Evolutionary conservation across 176 grass and related monocot genomes (phyloP).

Genomic region (Ananas comosus): DNA sequence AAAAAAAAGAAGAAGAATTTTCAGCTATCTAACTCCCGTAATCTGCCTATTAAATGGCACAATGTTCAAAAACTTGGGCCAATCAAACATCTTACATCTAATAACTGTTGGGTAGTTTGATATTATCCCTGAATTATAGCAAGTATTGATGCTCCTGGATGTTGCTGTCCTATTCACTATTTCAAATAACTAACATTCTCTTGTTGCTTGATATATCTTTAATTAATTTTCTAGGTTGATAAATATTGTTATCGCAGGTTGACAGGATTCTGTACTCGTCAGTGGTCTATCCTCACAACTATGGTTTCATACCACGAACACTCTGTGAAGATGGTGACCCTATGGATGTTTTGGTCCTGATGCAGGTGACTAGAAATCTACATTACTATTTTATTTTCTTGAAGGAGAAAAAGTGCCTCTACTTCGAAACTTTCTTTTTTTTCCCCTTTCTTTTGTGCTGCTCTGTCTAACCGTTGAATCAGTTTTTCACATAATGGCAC

Average conservation of each 20-base stretch:
- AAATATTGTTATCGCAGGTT: constrained; percentile 32
- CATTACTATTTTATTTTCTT: neutral
- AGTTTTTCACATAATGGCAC: too few relatives aligned
- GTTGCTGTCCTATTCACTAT: neutral
- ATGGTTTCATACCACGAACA: constrained; percentile 66
- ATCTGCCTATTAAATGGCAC: too few relatives aligned
- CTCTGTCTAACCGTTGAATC: too few relatives aligned
- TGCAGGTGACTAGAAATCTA: constrained; percentile 35
- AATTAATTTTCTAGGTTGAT: constrained; percentile 7
- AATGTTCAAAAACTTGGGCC: too few relatives aligned
- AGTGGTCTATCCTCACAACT: constrained; percentile 70
- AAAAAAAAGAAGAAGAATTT: too few relatives aligned
- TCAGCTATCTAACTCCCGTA: too few relatives aligned
- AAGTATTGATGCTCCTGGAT: neutral
- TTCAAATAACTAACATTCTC: neutral
- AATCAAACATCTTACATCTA: too few relatives aligned
- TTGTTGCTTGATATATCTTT: neutral
- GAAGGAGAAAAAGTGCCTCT: neutral
- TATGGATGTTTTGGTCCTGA: constrained; percentile 74
- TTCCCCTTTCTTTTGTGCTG: neutral
- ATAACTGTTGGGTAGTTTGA: neutral
- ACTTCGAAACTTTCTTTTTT: neutral
- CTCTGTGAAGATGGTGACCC: constrained; percentile 65
- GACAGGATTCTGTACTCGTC: constrained; percentile 59
- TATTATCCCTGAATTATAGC: neutral